Evolutionary conservation across 169 alveolate species (phyloP).

Genomic region (Plasmodium cynomolgi): DNA sequence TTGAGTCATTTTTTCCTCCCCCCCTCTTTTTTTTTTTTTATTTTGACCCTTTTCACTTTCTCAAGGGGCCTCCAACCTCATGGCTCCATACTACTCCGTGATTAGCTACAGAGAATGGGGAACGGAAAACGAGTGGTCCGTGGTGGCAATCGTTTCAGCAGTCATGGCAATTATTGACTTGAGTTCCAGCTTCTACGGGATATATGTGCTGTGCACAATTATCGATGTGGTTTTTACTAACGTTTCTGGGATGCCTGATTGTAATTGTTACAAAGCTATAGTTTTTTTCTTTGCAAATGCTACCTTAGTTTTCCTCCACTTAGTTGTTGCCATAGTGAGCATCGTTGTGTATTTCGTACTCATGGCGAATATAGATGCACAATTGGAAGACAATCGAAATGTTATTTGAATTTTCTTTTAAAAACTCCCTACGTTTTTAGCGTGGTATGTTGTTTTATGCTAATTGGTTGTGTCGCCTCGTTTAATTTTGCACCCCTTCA

Average conservation of each 20-base stretch:
- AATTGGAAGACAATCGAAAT: conserved; percentile 78
- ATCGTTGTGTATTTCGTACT: conserved; percentile 53
- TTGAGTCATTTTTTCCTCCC: background rate
- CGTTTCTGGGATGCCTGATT: conserved; percentile 25
- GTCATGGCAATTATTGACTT: conserved; percentile 81
- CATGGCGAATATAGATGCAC: conserved; percentile 75
- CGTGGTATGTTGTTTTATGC: background rate
- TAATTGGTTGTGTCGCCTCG: background rate
- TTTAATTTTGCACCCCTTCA: background rate
- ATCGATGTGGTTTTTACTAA: conserved; percentile 35
- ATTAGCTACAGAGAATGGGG: conserved; percentile 76
- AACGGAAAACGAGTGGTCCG: conserved; percentile 83
- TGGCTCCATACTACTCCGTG: conserved; percentile 60
- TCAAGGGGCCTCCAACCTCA: conserved; percentile 49
- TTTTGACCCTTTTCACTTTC: conserved; percentile 3
- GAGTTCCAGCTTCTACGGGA: conserved; percentile 69
- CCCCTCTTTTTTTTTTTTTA: background rate
- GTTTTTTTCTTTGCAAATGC: conserved; percentile 79
- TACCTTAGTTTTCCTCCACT: conserved; percentile 77
- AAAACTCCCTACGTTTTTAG: background rate
- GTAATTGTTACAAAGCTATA: conserved; percentile 58
- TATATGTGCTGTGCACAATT: conserved; percentile 55
- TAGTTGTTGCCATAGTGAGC: conserved; percentile 77
- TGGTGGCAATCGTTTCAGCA: conserved; percentile 77
- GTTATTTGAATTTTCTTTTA: conserved; percentile 16